These are phyloP conservation scores for Dictyostelium citrinum DNA, from an alignment of 78 protist genomes.

Conservation along the genomic window DNA sequence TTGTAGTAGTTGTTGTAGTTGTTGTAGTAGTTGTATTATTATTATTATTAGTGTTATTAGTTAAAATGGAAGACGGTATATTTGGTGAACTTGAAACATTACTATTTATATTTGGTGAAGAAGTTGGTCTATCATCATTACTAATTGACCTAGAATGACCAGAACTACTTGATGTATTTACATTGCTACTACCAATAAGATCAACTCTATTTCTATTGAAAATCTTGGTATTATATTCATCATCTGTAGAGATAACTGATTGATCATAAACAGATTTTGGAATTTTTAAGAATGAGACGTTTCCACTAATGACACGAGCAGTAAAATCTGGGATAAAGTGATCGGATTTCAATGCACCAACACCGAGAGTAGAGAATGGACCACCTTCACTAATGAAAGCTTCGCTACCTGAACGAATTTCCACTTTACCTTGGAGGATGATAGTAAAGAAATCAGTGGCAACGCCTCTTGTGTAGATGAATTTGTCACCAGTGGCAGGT, in stretches of 20 bases:
- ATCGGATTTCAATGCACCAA: slow-evolving; percentile 43
- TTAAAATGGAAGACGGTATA: neutral
- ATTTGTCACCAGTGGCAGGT: neutral
- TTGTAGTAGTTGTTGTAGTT: neutral
- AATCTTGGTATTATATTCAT: slow-evolving; percentile 38
- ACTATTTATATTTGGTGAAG: neutral
- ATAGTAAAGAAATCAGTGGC: slow-evolving; percentile 47
- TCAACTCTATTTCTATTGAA: slow-evolving; percentile 25
- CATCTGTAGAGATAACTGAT: slow-evolving; percentile 13
- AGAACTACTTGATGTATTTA: neutral
- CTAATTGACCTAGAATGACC: neutral
- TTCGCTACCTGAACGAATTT: slow-evolving; percentile 71
- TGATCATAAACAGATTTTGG: slow-evolving; percentile 29
- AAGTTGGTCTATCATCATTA: neutral
- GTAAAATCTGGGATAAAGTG: slow-evolving; percentile 65
- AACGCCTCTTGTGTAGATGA: slow-evolving; percentile 55
- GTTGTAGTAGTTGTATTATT: neutral
- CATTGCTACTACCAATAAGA: neutral
- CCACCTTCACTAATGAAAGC: slow-evolving; percentile 79
- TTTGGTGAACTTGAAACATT: neutral
- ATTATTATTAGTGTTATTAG: neutral
- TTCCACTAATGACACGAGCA: slow-evolving; percentile 11
- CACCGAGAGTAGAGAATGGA: slow-evolving; percentile 78
- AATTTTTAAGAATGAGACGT: neutral
- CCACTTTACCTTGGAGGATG: slow-evolving; percentile 72